Percentiles rank a stretch among this genome's conserved stretches.
Evolutionary conservation across 2,329 filamentous ascomycete genomes (phyloP).

Genomic region (Colletotrichum phormii): DNA sequence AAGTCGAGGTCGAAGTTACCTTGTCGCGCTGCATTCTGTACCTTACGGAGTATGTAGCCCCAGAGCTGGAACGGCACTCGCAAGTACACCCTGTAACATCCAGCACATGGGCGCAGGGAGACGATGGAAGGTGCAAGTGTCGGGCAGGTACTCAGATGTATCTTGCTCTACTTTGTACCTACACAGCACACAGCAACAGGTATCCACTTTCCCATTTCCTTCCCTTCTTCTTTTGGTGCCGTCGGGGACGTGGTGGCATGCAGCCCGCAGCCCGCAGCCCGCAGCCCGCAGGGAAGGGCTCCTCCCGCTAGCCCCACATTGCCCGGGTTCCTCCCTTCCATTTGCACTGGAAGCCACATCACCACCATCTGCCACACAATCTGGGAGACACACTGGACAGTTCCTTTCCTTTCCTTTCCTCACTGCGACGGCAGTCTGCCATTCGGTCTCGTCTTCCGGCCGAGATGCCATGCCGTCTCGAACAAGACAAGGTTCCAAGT

Average conservation of each 20-base stretch:
- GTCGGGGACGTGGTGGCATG: slow-evolving; percentile 6
- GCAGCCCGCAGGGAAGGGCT: slow-evolving; percentile 21
- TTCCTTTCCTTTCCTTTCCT: background rate
- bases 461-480: background rate
- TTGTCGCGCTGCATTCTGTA: background rate
- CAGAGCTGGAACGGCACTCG: slow-evolving; percentile 9
- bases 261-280: slow-evolving; percentile 22
- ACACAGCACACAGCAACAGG: background rate
- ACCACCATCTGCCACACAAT: background rate
- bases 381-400: background rate
- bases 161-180: too few relatives aligned
- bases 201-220: background rate
- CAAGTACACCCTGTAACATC: too few relatives aligned
- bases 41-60: background rate
- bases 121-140: background rate
- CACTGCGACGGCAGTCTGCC: too few relatives aligned
- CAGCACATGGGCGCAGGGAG: slow-evolving; percentile 27
- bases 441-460: background rate
- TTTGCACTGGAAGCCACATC: background rate
- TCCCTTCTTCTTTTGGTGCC: background rate
- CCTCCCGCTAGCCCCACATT: slow-evolving; percentile 18
- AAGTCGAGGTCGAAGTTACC: background rate
- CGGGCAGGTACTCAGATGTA: background rate
- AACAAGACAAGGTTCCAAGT: background rate
- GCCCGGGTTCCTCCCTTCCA: slow-evolving; percentile 15